Evolutionary conservation across 805 yeast genomes (phyloP).

Genomic region (Soucietia sequanensis): DNA sequence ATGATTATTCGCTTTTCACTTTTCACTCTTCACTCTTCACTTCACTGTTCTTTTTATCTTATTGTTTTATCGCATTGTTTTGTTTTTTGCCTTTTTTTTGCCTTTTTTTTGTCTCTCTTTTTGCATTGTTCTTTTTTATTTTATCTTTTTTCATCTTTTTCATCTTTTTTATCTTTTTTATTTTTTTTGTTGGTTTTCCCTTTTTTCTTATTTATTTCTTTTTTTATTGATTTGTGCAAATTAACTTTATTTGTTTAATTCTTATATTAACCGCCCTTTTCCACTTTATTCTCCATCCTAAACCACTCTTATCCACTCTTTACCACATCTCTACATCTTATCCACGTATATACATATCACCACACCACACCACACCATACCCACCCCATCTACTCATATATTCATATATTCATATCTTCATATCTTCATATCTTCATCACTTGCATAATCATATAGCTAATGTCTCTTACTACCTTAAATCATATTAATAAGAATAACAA

Average conservation of each 20-base stretch:
- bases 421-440: background rate
- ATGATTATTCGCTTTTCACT: too few species aligned
- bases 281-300: too few species aligned
- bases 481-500: background rate
- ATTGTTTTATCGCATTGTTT: background rate
- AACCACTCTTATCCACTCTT: too few species aligned
- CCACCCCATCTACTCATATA: too few species aligned
- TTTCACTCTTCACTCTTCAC: too few species aligned
- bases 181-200: background rate
- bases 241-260: too few species aligned
- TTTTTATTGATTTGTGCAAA: too few species aligned
- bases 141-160: background rate
- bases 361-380: too few species aligned
- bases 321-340: too few species aligned
- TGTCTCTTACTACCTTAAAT: background rate
- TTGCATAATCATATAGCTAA: background rate
- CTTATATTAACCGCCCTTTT: too few species aligned
- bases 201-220: background rate
- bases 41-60: background rate
- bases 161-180: background rate
- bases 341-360: too few species aligned
- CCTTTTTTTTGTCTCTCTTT: background rate
- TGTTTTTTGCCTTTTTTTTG: background rate
- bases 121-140: background rate
- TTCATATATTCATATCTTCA: too few species aligned